Base-by-base conservation (phyloP, 140 eudicot species). In the Anethum foeniculum region DNA sequence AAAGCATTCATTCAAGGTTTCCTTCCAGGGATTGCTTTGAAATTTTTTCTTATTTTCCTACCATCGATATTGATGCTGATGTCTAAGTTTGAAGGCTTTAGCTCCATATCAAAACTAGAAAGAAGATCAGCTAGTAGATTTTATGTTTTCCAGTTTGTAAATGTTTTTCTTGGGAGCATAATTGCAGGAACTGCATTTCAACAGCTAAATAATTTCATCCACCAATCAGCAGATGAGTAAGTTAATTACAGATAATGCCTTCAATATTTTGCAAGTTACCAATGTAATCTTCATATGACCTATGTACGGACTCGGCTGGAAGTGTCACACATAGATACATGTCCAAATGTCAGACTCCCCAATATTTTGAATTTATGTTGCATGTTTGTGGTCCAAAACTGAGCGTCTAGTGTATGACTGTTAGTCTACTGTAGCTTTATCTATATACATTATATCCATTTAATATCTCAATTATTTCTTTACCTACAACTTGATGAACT, bases 81-180 rank as follows among this genome's bases (percentile, higher is more conserved):
- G 96, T 93, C 97, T 12, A 93, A 91, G 67, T 86, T 93, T 56
- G 97, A 93, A 87, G 97, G 97, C 80, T 89, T 87, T 58, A 75
- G 81, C 76, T 87, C 96, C 52, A 82, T 90, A 79, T 93, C 97
- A 23, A 62, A 88, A 60, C 86, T 93, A 39, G 96, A 93, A 71
- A 85, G 96, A 80, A 89, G 96, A 89, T 89, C 96, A 25, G 97
- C 97, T 6, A 77, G 88, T 58, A 86, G 94, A 89, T 93, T 89
- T 64, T 93, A 93, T 64, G 85, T 88, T 32, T 93, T 93, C 56
- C 91, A 88, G 41, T 91, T 91, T 80, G 80, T 93, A 28, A 93
- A 93, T 82, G 94, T 91, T 71, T 93, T 93, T 77, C 97, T 93
- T 65, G 97, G 95, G 80, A 93, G 96, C 88, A 87, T 93, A 73